A percentile compares a stretch with the other conserved stretches of the same genome.
These are phyloP conservation scores for Rubus parviflorus DNA, from an alignment of 306 rosid genomes.

Conservation along the genomic window DNA sequence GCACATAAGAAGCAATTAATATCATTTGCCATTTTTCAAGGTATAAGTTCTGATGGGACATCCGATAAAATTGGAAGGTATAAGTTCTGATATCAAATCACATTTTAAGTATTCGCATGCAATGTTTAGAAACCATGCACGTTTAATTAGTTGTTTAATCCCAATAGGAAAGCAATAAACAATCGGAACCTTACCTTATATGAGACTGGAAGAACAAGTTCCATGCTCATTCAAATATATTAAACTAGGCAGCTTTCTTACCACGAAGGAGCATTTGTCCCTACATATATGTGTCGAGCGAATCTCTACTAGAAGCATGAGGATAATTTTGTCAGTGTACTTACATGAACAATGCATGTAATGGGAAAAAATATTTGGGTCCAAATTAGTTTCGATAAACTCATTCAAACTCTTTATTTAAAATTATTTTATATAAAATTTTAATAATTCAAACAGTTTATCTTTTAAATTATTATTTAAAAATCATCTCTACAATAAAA, in stretches of 20 bases:
- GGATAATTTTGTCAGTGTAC: background rate
- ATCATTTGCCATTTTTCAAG: background rate
- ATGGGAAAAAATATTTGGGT: too few species aligned
- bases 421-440: too few species aligned
- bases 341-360: too few species aligned
- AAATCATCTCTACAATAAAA: too few species aligned
- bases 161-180: background rate
- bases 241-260: conserved; percentile 33
- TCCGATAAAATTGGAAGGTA: too few species aligned
- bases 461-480: too few species aligned
- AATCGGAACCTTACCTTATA: conserved; percentile 15
- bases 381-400: too few species aligned
- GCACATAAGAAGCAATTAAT: background rate
- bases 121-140: background rate
- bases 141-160: background rate
- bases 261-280: background rate
- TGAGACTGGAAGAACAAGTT: conserved; percentile 34
- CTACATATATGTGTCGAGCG: conserved; percentile 14
- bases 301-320: background rate
- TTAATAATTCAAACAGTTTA: too few species aligned
- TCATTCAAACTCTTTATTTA: too few species aligned
- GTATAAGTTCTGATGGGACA: too few species aligned
- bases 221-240: conserved; percentile 25
- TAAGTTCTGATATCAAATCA: conserved; percentile 6
- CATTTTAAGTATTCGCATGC: background rate